Evolutionary conservation across 306 rosid genomes (phyloP).

Genomic region (Castanopsis chinensis): DNA sequence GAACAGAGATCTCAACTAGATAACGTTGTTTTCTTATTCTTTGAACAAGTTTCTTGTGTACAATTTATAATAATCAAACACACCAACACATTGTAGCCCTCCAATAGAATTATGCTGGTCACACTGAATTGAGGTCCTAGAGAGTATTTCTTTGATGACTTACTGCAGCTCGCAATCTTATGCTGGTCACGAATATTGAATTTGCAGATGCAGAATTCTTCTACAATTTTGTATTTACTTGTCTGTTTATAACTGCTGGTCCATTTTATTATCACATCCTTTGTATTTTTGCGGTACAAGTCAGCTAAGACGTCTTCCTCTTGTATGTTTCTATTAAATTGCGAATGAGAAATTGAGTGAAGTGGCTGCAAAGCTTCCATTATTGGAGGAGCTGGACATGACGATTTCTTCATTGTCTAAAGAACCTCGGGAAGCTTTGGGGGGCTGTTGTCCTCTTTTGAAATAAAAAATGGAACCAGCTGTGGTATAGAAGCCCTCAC

Average conservation of each 20-base stretch:
- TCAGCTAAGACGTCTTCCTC: conserved; percentile 36
- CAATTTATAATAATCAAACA: too few relatives aligned
- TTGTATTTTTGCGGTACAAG: conserved; percentile 33
- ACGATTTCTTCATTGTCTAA: conserved; percentile 26
- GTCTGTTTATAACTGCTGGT: background rate
- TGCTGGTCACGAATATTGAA: too few relatives aligned
- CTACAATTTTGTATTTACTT: background rate
- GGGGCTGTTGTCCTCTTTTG: conserved; percentile 48
- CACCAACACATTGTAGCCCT: too few relatives aligned
- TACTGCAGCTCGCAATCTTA: too few relatives aligned
- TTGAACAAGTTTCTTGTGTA: too few relatives aligned
- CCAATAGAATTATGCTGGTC: too few relatives aligned
- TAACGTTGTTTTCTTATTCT: too few relatives aligned
- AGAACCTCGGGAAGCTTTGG: conserved; percentile 38
- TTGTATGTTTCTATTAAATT: conserved; percentile 35
- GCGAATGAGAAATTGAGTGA: conserved; percentile 45
- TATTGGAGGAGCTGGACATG: conserved; percentile 63
- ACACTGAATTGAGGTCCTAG: too few relatives aligned
- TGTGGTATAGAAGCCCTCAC: background rate
- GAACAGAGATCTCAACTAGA: too few relatives aligned
- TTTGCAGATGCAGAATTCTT: too few relatives aligned
- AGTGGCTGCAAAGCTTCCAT: conserved; percentile 43
- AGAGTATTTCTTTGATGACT: too few relatives aligned
- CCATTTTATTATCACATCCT: background rate
- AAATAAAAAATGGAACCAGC: conserved; percentile 39